These are phyloP conservation scores for Telopea speciosissima DNA, from an alignment of 177 flowering plant species.

Conservation along the genomic window DNA sequence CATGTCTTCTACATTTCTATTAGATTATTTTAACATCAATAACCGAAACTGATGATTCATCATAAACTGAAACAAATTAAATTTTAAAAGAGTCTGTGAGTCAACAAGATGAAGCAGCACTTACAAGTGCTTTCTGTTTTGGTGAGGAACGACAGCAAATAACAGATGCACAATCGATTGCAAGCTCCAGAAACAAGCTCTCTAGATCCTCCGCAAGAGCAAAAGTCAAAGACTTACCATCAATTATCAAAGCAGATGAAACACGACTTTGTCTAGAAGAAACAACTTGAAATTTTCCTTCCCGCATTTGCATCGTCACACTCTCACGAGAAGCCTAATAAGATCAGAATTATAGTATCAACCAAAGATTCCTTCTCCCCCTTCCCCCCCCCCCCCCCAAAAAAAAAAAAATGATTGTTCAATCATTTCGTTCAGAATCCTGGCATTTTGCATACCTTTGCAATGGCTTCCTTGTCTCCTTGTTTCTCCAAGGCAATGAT, in stretches of 20 bases:
- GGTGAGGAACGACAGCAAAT: slow-evolving; percentile 93
- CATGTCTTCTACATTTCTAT: slow-evolving; percentile 34
- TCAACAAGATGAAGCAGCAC: slow-evolving; percentile 15
- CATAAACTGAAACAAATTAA: not conserved
- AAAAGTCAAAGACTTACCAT: slow-evolving; percentile 69
- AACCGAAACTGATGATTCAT: not conserved
- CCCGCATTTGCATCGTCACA: slow-evolving; percentile 44
- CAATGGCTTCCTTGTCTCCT: slow-evolving; percentile 57
- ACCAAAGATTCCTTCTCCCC: too few species aligned
- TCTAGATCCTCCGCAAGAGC: slow-evolving; percentile 49
- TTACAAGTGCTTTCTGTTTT: slow-evolving; percentile 87
- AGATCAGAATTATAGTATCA: not conserved
- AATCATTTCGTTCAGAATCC: not conserved
- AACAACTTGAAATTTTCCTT: slow-evolving; percentile 42
- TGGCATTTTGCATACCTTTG: slow-evolving; percentile 41
- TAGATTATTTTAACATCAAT: slow-evolving; percentile 24
- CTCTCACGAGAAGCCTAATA: slow-evolving; percentile 59
- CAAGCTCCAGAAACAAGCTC: slow-evolving; percentile 62
- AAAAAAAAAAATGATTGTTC: not conserved
- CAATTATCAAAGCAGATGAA: slow-evolving; percentile 56
- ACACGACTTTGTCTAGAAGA: slow-evolving; percentile 30
- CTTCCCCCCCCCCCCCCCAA: too few species aligned
- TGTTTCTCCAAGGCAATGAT: slow-evolving; percentile 50
- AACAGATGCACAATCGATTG: slow-evolving; percentile 64
- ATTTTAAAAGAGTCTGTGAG: not conserved